These are phyloP conservation scores for Xylaria multiplex DNA, from an alignment of 2,329 filamentous ascomycete genomes.

Conservation along the genomic window DNA sequence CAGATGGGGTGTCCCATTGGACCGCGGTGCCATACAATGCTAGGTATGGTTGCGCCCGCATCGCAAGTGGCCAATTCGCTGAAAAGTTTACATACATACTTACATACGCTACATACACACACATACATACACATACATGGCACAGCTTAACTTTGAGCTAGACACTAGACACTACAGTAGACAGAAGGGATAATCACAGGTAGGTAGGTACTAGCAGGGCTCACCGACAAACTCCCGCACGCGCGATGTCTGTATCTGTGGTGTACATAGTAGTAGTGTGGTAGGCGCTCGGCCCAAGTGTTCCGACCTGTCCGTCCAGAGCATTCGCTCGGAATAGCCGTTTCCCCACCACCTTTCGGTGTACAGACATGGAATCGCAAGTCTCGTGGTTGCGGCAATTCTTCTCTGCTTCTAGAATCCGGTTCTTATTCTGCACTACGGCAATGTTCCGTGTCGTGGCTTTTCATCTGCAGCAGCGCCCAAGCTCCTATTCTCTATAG, in stretches of 20 bases:
- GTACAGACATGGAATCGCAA: slow-evolving; percentile 21
- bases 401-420: slow-evolving; percentile 35
- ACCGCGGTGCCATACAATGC: background rate
- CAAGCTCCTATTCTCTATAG: background rate
- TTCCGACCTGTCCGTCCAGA: slow-evolving; percentile 31
- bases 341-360: slow-evolving; percentile 40
- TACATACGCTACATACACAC: background rate
- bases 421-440: slow-evolving; percentile 18
- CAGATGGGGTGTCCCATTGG: background rate
- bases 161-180: background rate
- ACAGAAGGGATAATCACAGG: background rate
- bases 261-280: background rate
- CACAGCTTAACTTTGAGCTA: background rate
- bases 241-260: background rate
- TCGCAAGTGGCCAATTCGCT: slow-evolving; percentile 16
- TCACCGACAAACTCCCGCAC: slow-evolving; percentile 26
- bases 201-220: background rate
- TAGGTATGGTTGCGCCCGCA: background rate
- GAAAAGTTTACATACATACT: background rate
- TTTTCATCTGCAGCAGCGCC: slow-evolving; percentile 12
- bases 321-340: slow-evolving; percentile 47
- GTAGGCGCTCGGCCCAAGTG: slow-evolving; percentile 39
- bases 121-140: background rate
- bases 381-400: slow-evolving; percentile 25
- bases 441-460: slow-evolving; percentile 6